These are phyloP conservation scores for Colletotrichum eleusines DNA, from an alignment of 2,329 filamentous ascomycete species.

Conservation along the genomic window DNA sequence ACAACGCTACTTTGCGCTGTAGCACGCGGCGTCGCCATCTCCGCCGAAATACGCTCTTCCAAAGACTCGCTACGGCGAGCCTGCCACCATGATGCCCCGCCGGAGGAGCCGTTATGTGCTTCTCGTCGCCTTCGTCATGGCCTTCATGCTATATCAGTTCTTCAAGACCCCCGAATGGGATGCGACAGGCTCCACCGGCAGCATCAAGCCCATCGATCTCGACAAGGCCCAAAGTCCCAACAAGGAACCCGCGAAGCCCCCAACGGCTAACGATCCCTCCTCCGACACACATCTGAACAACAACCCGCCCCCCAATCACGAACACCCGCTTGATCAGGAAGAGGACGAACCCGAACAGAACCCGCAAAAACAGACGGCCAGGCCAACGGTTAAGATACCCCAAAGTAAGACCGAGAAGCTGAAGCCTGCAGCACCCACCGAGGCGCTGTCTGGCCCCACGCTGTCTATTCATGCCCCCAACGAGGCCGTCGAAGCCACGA, in stretches of 20 bases:
- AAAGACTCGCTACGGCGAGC: conserved; percentile 31
- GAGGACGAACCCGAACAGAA: conserved; percentile 40
- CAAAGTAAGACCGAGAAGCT: conserved; percentile 34
- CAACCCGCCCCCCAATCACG: conserved; percentile 37
- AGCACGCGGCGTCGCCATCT: conserved; percentile 28
- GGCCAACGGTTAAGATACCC: conserved; percentile 40
- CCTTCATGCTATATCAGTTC: conserved; percentile 66
- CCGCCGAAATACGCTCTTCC: not conserved
- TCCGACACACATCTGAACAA: conserved; percentile 35
- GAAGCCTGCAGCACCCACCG: conserved; percentile 25
- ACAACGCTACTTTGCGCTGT: conserved; percentile 24
- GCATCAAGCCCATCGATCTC: conserved; percentile 33
- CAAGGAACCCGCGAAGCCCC: conserved; percentile 27
- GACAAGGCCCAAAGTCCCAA: conserved; percentile 22
- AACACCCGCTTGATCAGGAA: conserved; percentile 35
- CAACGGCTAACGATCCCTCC: conserved; percentile 28
- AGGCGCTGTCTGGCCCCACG: conserved; percentile 23
- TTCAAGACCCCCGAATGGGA: conserved; percentile 56
- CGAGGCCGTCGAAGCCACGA: conserved; percentile 14
- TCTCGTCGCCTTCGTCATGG: conserved; percentile 65
- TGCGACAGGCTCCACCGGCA: conserved; percentile 34
- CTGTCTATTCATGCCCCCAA: conserved; percentile 33
- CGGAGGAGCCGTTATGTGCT: conserved; percentile 73
- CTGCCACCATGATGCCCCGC: conserved; percentile 63
- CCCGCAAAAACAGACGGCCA: conserved; percentile 36